A percentile compares a stretch with the other conserved stretches of the same genome.
These are phyloP conservation scores for Pistacia vera DNA, from an alignment of 345 rosid species.

Conservation along the genomic window DNA sequence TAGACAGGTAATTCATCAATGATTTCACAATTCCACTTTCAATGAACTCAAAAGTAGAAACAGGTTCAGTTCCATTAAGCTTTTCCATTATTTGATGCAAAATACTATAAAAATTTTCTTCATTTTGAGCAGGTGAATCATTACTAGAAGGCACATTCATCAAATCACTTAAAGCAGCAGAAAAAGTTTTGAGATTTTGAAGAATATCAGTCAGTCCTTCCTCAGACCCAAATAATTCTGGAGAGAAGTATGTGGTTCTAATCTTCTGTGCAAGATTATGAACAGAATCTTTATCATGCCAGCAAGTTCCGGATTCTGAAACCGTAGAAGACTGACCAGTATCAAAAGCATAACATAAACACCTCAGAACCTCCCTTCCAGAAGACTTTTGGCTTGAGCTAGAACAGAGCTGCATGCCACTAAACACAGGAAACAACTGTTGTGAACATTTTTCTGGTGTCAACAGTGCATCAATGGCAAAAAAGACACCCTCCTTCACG, in stretches of 20 bases:
- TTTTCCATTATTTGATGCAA: conserved; percentile 60
- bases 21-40: conserved; percentile 89
- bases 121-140: conserved; percentile 41
- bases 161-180: conserved; percentile 59
- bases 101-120: conserved; percentile 49
- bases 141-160: conserved; percentile 32
- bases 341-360: conserved; percentile 83
- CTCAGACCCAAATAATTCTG: conserved; percentile 57
- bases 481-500: conserved; percentile 84
- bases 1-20: conserved; percentile 61
- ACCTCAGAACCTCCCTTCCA: conserved; percentile 53
- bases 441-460: conserved; percentile 56
- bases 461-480: conserved; percentile 67
- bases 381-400: conserved; percentile 50
- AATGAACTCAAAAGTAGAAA: conserved; percentile 89
- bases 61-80: conserved; percentile 75
- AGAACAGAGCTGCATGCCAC: conserved; percentile 45
- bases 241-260: conserved; percentile 57
- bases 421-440: conserved; percentile 40
- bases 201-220: conserved; percentile 82
- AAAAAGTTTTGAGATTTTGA: conserved; percentile 64
- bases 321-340: conserved; percentile 34
- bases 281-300: conserved; percentile 65
- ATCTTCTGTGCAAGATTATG: conserved; percentile 67
- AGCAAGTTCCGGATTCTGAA: conserved; percentile 55